A percentile compares a stretch with the other conserved stretches of the same genome.
Evolutionary conservation across 495 filamentous ascomycete genomes (phyloP).

Genomic region (Friedmanniomyces endolithicus): DNA sequence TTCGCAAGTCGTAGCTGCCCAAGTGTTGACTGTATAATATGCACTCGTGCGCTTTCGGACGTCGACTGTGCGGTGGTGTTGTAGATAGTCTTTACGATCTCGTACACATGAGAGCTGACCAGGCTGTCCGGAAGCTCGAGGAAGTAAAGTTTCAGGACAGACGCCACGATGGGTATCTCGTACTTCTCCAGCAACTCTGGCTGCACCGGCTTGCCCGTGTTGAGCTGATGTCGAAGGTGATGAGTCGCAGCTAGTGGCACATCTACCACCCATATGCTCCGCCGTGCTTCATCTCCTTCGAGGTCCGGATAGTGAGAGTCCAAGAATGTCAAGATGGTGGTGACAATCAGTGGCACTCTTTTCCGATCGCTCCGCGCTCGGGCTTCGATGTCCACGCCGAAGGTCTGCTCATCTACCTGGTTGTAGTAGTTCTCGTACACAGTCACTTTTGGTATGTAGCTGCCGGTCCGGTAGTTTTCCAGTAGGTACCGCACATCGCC

Average conservation of each 20-base stretch:
- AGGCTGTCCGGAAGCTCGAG: slow-evolving; percentile 89
- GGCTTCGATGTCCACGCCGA: slow-evolving; percentile 92
- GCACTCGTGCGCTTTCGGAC: slow-evolving; percentile 58
- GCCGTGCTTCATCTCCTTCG: slow-evolving; percentile 87
- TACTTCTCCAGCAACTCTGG: slow-evolving; percentile 68
- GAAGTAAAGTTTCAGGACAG: slow-evolving; percentile 87
- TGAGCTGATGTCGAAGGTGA: slow-evolving; percentile 65
- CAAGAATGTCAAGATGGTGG: slow-evolving; percentile 82
- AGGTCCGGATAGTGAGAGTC: slow-evolving; percentile 96
- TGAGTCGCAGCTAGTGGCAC: slow-evolving; percentile 79
- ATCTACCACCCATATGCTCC: slow-evolving; percentile 87
- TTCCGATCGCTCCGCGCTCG: slow-evolving; percentile 86
- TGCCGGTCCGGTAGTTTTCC: slow-evolving; percentile 95
- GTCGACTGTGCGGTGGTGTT: slow-evolving; percentile 63
- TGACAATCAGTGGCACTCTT: slow-evolving; percentile 85
- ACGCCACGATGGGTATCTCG: slow-evolving; percentile 87
- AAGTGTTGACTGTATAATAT: slow-evolving; percentile 89
- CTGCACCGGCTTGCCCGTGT: slow-evolving; percentile 75
- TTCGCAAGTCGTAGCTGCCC: slow-evolving; percentile 92
- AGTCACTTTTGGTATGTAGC: slow-evolving; percentile 81
- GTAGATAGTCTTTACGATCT: slow-evolving; percentile 97
- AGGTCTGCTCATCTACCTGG: slow-evolving; percentile 92
- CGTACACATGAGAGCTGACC: slow-evolving; percentile 95
- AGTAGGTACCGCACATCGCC: slow-evolving; percentile 89
- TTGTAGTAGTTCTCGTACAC: slow-evolving; percentile 99